Percentiles rank a stretch among this genome's conserved stretches.
These are phyloP conservation scores for Fragilariopsis cylindrus DNA, from an alignment of 108 stramenopile genomes.

Conservation along the genomic window DNA sequence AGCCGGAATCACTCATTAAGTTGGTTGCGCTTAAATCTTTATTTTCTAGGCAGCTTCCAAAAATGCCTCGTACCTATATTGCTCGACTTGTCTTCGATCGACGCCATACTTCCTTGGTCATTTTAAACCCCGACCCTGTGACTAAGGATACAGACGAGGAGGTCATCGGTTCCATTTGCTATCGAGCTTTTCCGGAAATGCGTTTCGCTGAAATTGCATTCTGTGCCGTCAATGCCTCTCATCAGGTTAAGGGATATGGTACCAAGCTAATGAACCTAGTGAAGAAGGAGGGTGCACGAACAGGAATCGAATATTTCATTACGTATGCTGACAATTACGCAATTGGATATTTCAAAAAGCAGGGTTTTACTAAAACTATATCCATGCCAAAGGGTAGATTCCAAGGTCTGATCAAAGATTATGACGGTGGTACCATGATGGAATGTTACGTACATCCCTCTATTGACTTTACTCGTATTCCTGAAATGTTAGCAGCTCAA, in stretches of 20 bases:
- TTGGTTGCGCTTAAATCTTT: constrained; percentile 93
- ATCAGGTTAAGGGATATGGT: constrained; percentile 96
- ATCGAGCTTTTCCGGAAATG: constrained; percentile 92
- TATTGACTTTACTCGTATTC: constrained; percentile 87
- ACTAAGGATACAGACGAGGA: constrained; percentile 74
- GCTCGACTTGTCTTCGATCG: constrained; percentile 97
- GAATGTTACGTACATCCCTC: constrained; percentile 98
- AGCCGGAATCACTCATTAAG: constrained; percentile 70
- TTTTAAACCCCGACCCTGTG: constrained; percentile 66
- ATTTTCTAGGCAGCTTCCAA: constrained; percentile 96
- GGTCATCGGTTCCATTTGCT: constrained; percentile 98
- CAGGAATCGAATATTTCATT: constrained; percentile 94
- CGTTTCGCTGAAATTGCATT: constrained; percentile 98
- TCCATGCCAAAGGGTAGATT: constrained; percentile 87
- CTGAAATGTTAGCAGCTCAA: constrained; percentile 83
- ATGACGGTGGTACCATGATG: constrained; percentile 99
- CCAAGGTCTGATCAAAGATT: constrained; percentile 97
- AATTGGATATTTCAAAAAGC: constrained; percentile 98
- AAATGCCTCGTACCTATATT: constrained; percentile 97
- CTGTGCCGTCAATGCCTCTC: constrained; percentile 92
- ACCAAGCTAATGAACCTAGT: constrained; percentile 98
- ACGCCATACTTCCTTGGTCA: constrained; percentile 86
- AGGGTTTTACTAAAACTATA: constrained; percentile 91
- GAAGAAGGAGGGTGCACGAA: constrained; percentile 83
- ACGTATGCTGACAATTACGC: constrained; percentile 99